Evolutionary conservation across 345 rosid genomes (phyloP).

Genomic region (Gynandropsis gynandra): DNA sequence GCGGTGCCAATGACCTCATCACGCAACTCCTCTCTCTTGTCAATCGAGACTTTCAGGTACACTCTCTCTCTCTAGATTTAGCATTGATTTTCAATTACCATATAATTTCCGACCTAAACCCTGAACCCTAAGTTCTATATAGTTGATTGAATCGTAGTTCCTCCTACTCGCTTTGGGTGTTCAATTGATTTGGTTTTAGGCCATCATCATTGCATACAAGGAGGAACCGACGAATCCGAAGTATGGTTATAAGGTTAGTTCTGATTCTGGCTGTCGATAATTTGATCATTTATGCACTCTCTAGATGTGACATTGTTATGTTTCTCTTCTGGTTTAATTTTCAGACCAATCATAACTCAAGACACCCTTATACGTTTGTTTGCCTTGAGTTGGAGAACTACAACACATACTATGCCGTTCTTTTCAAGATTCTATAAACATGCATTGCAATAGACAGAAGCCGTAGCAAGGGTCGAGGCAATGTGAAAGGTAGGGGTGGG

Average conservation of each 20-base stretch:
- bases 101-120: conserved; percentile 8
- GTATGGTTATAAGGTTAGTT: conserved; percentile 77
- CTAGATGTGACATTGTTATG: neutral
- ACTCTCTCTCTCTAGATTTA: neutral
- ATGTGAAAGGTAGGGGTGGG: conserved; percentile 78
- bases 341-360: too few relatives aligned
- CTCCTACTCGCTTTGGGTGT: conserved; percentile 1
- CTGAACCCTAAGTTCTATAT: conserved; percentile 11
- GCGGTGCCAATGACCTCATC: too few relatives aligned
- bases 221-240: conserved; percentile 83
- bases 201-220: conserved; percentile 91
- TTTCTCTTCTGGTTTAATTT: neutral
- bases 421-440: conserved; percentile 11
- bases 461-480: conserved; percentile 81
- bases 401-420: conserved; percentile 81
- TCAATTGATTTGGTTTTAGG: conserved; percentile 32
- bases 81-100: neutral
- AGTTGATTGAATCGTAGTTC: conserved; percentile 2
- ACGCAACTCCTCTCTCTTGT: conserved; percentile 94
- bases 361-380: conserved; percentile 1
- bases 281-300: neutral
- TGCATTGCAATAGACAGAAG: conserved; percentile 90
- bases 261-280: neutral
- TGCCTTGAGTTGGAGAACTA: too few relatives aligned
- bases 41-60: conserved; percentile 87